These are phyloP conservation scores for Iris macrosiphon DNA, from an alignment of 106 monocot genomes.

Conservation along the genomic window DNA sequence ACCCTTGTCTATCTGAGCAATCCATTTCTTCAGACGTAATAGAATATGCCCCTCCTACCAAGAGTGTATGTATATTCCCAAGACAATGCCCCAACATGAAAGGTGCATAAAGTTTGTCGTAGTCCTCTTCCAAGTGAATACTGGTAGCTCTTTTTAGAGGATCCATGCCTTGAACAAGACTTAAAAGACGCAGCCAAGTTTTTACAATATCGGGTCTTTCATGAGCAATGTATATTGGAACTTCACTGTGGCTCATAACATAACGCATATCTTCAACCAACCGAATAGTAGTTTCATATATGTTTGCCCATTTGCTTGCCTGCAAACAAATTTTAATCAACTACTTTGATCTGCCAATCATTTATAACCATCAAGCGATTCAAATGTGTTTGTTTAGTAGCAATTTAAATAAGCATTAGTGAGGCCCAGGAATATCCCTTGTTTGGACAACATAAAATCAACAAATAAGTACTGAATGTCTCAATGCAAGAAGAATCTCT, in stretches of 20 bases:
- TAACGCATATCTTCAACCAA: conserved; percentile 69
- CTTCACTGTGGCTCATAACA: conserved; percentile 61
- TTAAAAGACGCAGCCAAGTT: conserved; percentile 59
- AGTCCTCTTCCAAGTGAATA: conserved; percentile 62
- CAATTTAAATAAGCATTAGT: too few species aligned
- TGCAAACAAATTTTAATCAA: too few species aligned
- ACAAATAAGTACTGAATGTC: too few species aligned
- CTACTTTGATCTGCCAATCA: too few species aligned
- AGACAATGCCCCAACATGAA: conserved; percentile 55
- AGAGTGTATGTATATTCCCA: conserved; percentile 45
- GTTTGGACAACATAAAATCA: too few species aligned
- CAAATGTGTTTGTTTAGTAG: too few species aligned
- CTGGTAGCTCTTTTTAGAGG: conserved; percentile 61
- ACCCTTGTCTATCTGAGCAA: background rate
- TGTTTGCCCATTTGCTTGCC: conserved; percentile 53
- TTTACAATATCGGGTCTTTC: conserved; percentile 55
- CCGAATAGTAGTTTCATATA: conserved; percentile 38
- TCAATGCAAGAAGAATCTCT: too few species aligned
- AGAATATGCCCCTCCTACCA: conserved; percentile 58
- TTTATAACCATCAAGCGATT: too few species aligned
- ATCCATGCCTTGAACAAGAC: conserved; percentile 77
- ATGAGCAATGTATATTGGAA: conserved; percentile 43
- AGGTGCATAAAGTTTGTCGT: conserved; percentile 35
- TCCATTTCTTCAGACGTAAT: too few species aligned
- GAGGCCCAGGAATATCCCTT: too few species aligned